These are phyloP conservation scores for Metschnikowia lochheadii DNA, from an alignment of 805 yeast genomes.

Conservation along the genomic window DNA sequence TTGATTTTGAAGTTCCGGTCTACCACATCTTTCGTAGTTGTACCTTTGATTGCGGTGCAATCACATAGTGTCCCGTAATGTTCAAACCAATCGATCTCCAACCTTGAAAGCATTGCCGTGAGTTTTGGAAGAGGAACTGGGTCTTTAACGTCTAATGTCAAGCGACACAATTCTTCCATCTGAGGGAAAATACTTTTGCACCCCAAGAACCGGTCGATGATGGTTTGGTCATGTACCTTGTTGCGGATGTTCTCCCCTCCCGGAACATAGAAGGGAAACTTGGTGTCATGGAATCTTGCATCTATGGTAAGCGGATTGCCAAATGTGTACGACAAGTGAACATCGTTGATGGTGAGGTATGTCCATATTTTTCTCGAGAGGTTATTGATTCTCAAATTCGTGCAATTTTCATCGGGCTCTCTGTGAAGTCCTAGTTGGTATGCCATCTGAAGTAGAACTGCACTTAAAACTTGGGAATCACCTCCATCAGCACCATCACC, in stretches of 20 bases:
- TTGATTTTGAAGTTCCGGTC: slow-evolving; percentile 17
- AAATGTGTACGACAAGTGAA: slow-evolving; percentile 10
- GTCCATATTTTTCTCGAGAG: slow-evolving; percentile 26
- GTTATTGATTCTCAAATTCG: slow-evolving; percentile 17
- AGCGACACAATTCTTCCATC: slow-evolving; percentile 6
- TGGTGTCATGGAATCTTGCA: slow-evolving; percentile 12
- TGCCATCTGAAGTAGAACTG: slow-evolving; percentile 53
- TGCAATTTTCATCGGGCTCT: slow-evolving; percentile 46
- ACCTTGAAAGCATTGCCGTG: slow-evolving; percentile 4
- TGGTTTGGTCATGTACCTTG: slow-evolving; percentile 8
- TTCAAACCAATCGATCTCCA: slow-evolving; percentile 13
- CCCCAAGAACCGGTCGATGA: slow-evolving; percentile 9
- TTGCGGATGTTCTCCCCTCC: slow-evolving; percentile 17
- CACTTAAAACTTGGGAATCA: slow-evolving; percentile 26
- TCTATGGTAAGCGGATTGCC: slow-evolving; percentile 14
- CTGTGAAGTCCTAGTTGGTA: slow-evolving; percentile 63
- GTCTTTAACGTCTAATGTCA: slow-evolving; percentile 8
- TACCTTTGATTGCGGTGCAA: slow-evolving; percentile 4
- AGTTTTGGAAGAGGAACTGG: slow-evolving; percentile 11
- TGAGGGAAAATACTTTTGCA: slow-evolving; percentile 7
- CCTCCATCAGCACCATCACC: slow-evolving; percentile 42
- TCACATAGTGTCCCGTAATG: slow-evolving; percentile 11
- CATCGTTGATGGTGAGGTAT: slow-evolving; percentile 14
- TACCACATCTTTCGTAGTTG: slow-evolving; percentile 1
- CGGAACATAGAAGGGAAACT: slow-evolving; percentile 11